Evolutionary conservation across 139 green algal species (phyloP).

Genomic region (Chlamydomonas incerta): DNA sequence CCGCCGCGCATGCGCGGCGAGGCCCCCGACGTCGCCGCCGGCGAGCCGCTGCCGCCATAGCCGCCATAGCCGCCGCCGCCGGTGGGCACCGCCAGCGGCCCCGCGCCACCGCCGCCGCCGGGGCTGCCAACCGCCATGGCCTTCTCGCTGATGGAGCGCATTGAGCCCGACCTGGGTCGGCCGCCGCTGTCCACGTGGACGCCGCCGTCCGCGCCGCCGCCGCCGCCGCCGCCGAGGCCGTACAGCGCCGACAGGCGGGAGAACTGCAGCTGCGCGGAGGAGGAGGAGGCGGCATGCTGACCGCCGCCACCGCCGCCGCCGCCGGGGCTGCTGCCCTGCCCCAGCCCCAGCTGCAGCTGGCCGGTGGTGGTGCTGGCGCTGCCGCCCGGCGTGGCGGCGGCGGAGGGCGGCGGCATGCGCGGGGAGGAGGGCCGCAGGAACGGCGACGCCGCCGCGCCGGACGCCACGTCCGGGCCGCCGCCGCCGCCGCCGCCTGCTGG

Average conservation of each 20-base stretch:
- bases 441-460: too few relatives aligned
- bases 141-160: conserved; percentile 15
- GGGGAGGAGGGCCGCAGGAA: too few relatives aligned
- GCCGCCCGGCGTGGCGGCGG: too few relatives aligned
- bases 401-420: too few relatives aligned
- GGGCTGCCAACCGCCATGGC: neutral
- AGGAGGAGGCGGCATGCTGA: too few relatives aligned
- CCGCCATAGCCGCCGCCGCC: too few relatives aligned
- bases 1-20: neutral
- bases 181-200: neutral
- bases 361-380: too few relatives aligned
- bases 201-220: neutral
- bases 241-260: neutral
- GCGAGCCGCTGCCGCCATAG: too few relatives aligned
- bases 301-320: neutral
- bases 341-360: too few relatives aligned
- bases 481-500: neutral
- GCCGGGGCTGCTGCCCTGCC: neutral
- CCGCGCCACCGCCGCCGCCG: neutral
- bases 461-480: neutral
- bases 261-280: too few relatives aligned
- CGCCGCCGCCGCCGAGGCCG: neutral
- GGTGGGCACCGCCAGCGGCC: too few relatives aligned
- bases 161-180: neutral
- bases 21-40: neutral